Evolutionary conservation across 305 asterid genomes (phyloP).

Genomic region (Solanum aculeatissimum): DNA sequence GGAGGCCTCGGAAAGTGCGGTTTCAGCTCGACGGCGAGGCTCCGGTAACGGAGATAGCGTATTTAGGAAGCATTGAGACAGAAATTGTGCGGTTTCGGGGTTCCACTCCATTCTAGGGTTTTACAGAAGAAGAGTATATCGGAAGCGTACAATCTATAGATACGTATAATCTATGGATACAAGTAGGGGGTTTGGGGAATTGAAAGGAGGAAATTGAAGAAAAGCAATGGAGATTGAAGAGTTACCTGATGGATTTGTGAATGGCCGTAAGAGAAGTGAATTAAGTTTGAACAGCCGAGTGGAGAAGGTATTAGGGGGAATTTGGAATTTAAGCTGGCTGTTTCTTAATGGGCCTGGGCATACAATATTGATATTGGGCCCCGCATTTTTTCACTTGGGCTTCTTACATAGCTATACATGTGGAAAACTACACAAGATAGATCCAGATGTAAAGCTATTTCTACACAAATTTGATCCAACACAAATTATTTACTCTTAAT

Average conservation of each 20-base stretch:
- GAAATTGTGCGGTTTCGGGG: conserved; percentile 56
- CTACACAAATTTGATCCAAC: no score
- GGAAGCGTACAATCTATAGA: background rate
- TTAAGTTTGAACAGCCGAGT: conserved; percentile 7
- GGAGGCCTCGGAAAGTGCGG: conserved; percentile 51
- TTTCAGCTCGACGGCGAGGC: conserved; percentile 76
- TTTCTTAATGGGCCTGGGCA: background rate
- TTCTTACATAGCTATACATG: no score
- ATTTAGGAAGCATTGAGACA: conserved; percentile 73
- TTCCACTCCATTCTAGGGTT: conserved; percentile 86
- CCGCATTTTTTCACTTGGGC: background rate
- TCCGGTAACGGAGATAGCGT: conserved; percentile 61
- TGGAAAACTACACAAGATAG: no score
- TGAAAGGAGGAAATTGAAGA: background rate
- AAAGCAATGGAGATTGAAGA: background rate
- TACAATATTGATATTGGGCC: background rate
- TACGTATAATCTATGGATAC: background rate
- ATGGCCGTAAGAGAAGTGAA: background rate
- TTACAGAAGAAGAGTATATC: background rate
- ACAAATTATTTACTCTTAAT: no score
- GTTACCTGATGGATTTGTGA: background rate
- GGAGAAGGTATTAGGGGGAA: background rate
- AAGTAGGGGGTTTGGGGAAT: background rate
- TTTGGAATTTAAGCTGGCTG: background rate
- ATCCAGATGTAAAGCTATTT: no score